These are phyloP conservation scores for Aquilaria yunnanensis DNA, from an alignment of 345 rosid species.

Conservation along the genomic window DNA sequence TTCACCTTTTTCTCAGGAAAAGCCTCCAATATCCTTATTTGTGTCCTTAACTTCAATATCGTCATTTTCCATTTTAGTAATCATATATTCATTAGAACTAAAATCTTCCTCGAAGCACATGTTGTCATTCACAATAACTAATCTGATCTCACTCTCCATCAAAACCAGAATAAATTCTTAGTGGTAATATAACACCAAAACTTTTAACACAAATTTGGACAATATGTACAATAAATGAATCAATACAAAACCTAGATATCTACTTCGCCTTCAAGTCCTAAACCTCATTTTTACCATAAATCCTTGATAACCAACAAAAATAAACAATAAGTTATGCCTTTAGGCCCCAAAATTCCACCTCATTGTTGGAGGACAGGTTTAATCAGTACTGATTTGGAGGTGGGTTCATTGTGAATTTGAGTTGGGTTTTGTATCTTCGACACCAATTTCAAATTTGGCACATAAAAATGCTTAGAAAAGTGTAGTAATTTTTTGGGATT, in stretches of 20 bases:
- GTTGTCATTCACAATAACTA: constrained; percentile 18
- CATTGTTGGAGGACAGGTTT: neutral
- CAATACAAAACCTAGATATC: too few relatives aligned
- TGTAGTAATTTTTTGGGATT: constrained; percentile 84
- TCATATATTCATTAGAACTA: constrained; percentile 28
- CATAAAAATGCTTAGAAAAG: constrained; percentile 16
- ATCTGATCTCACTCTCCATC: constrained; percentile 43
- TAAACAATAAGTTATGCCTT: too few relatives aligned
- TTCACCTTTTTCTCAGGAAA: constrained; percentile 35
- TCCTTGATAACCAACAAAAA: constrained; percentile 5
- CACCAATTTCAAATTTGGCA: constrained; percentile 20
- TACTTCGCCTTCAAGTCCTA: too few relatives aligned
- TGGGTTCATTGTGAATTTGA: constrained; percentile 15
- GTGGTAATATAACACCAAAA: neutral
- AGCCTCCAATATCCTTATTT: constrained; percentile 21
- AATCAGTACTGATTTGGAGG: constrained; percentile 9
- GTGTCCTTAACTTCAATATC: constrained; percentile 43
- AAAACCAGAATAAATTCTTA: constrained; percentile 6
- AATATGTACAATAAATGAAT: too few relatives aligned
- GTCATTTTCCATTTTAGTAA: constrained; percentile 40
- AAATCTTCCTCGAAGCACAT: constrained; percentile 26
- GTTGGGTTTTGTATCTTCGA: constrained; percentile 19
- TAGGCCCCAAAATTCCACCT: constrained; percentile 1
- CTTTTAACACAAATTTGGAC: too few relatives aligned
- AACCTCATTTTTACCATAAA: neutral